phyloP scores from a whole-genome alignment of 2,329 filamentous ascomycete species.

The Beauveria caledonica region DNA sequence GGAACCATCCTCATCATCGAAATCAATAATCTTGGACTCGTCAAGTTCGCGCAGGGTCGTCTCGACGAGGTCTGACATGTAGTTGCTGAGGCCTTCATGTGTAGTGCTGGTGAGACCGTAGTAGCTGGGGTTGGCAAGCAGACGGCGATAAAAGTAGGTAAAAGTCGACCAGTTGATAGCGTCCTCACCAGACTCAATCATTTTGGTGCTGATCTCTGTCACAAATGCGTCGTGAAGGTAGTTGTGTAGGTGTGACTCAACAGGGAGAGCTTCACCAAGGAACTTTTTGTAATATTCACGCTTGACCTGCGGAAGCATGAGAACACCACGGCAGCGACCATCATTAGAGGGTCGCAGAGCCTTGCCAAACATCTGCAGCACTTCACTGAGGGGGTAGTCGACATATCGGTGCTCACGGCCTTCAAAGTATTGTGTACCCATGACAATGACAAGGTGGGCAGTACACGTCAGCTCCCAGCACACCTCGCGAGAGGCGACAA shows the following conservation, averaged over 20 bases:
- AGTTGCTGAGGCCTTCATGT: constrained; percentile 87
- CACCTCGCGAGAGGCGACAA: constrained; percentile 70
- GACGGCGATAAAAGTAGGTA: constrained; percentile 92
- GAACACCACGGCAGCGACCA: constrained; percentile 76
- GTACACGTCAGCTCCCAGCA: constrained; percentile 91
- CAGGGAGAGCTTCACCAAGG: constrained; percentile 86
- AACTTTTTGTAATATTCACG: constrained; percentile 99
- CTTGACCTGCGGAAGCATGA: constrained; percentile 93
- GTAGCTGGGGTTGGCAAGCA: constrained; percentile 93
- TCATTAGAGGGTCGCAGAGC: constrained; percentile 72
- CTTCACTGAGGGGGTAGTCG: constrained; percentile 88
- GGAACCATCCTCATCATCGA: constrained; percentile 88
- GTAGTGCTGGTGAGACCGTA: constrained; percentile 84
- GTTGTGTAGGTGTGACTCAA: constrained; percentile 87
- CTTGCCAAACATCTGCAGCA: constrained; percentile 97
- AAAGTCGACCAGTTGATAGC: constrained; percentile 98
- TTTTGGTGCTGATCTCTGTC: constrained; percentile 92
- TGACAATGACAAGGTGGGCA: constrained; percentile 86
- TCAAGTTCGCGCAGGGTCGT: constrained; percentile 81
- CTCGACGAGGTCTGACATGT: constrained; percentile 91
- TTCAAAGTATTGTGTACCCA: constrained; percentile 97
- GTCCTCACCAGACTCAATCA: constrained; percentile 90
- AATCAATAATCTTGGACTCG: constrained; percentile 91
- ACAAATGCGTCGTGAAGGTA: constrained; percentile 95
- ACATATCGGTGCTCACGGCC: constrained; percentile 94